Percentiles rank a stretch among this genome's conserved stretches.
Evolutionary conservation across 371 early-diverging fungal species (phyloP).

Genomic region (Actinomucor elegans): DNA sequence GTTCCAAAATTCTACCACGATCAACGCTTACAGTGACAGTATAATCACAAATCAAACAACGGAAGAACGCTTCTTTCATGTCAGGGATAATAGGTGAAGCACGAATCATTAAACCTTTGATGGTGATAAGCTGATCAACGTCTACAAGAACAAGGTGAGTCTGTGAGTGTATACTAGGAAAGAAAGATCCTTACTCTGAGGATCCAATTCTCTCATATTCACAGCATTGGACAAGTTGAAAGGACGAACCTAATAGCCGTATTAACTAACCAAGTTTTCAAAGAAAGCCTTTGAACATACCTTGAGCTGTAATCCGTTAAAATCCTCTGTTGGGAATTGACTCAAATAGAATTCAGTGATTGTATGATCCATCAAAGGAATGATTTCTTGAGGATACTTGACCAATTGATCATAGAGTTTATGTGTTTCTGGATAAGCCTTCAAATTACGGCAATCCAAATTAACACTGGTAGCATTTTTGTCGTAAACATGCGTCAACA

Average conservation of each 20-base stretch:
- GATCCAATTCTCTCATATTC: conserved; percentile 96
- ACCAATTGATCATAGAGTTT: conserved; percentile 85
- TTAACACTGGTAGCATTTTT: conserved; percentile 71
- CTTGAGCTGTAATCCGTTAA: conserved; percentile 38
- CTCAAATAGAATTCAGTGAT: conserved; percentile 81
- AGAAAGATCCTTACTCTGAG: conserved; percentile 52
- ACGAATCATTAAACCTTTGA: conserved; percentile 97
- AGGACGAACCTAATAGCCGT: conserved; percentile 93
- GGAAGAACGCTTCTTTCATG: conserved; percentile 90
- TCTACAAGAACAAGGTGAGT: no score
- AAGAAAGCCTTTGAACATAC: no score
- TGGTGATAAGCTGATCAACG: conserved; percentile 96
- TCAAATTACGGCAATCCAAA: conserved; percentile 86
- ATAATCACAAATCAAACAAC: conserved; percentile 86
- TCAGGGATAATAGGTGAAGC: conserved; percentile 95
- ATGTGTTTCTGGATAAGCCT: conserved; percentile 63
- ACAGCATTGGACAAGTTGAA: conserved; percentile 80
- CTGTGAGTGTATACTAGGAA: not conserved
- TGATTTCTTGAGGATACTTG: conserved; percentile 97
- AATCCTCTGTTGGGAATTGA: conserved; percentile 57
- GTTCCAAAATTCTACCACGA: conserved; percentile 93
- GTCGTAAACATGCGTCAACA: conserved; percentile 58
- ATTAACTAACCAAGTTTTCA: no score
- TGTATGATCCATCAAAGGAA: conserved; percentile 94
- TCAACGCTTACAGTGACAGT: conserved; percentile 83